Base-by-base conservation (phyloP, 352 stramenopile species). In the Phytophthora brassicae region DNA sequence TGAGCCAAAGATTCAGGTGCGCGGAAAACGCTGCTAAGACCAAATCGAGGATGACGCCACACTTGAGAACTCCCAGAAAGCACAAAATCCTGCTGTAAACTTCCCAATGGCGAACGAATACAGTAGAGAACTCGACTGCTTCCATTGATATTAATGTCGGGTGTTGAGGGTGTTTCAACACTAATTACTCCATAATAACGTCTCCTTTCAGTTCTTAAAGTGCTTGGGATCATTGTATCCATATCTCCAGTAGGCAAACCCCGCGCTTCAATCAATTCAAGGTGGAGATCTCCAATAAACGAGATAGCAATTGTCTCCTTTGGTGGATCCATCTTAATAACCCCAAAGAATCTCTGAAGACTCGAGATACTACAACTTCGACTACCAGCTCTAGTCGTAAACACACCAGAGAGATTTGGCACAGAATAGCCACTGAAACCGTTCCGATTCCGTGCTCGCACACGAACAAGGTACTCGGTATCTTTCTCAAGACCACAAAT, bases 241-340 rank as follows among this genome's bases (percentile, higher is more conserved):
- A 22, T 5, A n/a, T 28, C 26, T 28, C 16, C 3, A 5, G 16
- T 12, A 13, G 68, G 51, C 12, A 72, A 43, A 12, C 66, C 64
- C 13, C 79, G 59, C 16, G 75, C 79, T 38, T 88, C 81, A 6
- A 90, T 58, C 1, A 90, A 24, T 33, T 90, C 81, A 16, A 90
- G 71, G 17, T 84, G 57, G 16, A 90, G 20, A 35, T 80, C 77
- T 17, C 81, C 81, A 19, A 90, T 88, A 39, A 90, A 90, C 28
- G 58, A 65, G 31, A 52, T 51, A 6, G 46, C 64, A 28, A 72
- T 65, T 6, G 46, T n/a, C 14, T 65, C 59, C 20, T 52, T 50
- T 20, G 64, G 59, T 19, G 72, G 49, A 26, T 74, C 60, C 24
- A 67, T 45, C 13, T 66, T 59, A 22, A 62, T 64, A 2, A 39